These are phyloP conservation scores for Raphanus sativus DNA, from an alignment of 345 rosid genomes.

Conservation along the genomic window DNA sequence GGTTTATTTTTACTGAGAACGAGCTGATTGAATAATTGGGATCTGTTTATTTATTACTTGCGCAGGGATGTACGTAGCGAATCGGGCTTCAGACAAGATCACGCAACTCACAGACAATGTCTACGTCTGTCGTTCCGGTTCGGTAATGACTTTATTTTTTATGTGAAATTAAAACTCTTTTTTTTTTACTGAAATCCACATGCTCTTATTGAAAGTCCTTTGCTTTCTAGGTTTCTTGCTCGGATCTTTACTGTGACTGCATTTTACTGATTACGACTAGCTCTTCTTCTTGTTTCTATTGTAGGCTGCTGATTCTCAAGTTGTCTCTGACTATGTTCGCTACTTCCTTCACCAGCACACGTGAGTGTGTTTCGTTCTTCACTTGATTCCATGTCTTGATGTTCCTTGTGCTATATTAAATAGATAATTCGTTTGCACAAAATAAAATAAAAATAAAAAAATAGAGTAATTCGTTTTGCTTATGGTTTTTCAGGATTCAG, in stretches of 20 bases:
- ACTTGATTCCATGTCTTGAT: neutral
- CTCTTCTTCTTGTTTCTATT: neutral
- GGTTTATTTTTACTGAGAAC: neutral
- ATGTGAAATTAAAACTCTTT: neutral
- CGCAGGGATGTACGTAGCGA: constrained; percentile 83
- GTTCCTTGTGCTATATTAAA: neutral
- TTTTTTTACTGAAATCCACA: neutral
- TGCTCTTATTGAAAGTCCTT: neutral
- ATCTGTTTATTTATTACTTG: constrained; percentile 9
- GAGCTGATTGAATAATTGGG: constrained; percentile 20
- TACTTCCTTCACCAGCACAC: constrained; percentile 97
- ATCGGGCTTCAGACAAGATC: constrained; percentile 93
- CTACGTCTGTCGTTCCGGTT: constrained; percentile 97
- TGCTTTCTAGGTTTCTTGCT: neutral
- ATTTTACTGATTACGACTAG: neutral
- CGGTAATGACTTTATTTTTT: constrained; percentile 48
- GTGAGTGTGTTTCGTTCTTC: constrained; percentile 58
- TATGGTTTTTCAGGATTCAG: constrained; percentile 61
- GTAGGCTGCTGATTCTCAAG: constrained; percentile 98
- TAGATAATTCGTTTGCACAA: neutral
- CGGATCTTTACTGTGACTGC: neutral
- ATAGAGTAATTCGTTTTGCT: neutral
- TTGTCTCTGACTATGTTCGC: constrained; percentile 92
- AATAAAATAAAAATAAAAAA: too few relatives aligned
- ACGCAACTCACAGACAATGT: constrained; percentile 95